Base-by-base conservation (phyloP, 2,329 filamentous ascomycete species). In the Lomentospora prolificans region DNA sequence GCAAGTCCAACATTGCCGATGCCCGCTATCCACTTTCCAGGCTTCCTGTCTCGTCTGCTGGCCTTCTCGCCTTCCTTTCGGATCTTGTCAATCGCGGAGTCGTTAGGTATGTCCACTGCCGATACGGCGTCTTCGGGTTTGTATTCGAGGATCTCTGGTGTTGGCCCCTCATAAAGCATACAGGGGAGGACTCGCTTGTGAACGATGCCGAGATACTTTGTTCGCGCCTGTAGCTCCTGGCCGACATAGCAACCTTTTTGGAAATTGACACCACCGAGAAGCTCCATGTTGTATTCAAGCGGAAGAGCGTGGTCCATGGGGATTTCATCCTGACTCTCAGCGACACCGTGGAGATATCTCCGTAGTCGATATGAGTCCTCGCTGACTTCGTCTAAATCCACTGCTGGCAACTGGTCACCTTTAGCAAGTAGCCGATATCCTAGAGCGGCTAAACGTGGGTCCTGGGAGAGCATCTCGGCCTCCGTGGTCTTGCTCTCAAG, bases 221-320 rank as follows among this genome's bases (percentile, higher is more conserved):
- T 99, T 44, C 94, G 86, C 61, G 97, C 96, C 1, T 94, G 97
- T 60, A 99, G 79, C 70, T 99, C 94, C 71, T 99, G 94, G 0
- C 94, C 94, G 6, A 97, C 83, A 69, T 99, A 99, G 72, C 94
- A 99, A 6, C 94, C 94, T 73, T 99, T 99, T 66, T 84, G 84
- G 73, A 94, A 99, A 70, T 96, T 89, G 61, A 99, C 86, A 25
- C 84, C 94, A 51, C 81, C 80, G 78, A 89, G 89, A 58, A 89
- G 73, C 70, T 99, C 94, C 67, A 97, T 79, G 68, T 96, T 96
- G 66, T 79, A 86, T 70, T 97, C 92, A 69, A 91, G 85, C 1
- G 94, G 92, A 55, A 99, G 75, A 0, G 90, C 84, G 17, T 78
- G 73, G 60, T 87, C 87, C 57, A 77, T 72, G 5, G 81, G 68